phyloP scores from a whole-genome alignment of 306 rosid species.

The Arachis hypogaea region DNA sequence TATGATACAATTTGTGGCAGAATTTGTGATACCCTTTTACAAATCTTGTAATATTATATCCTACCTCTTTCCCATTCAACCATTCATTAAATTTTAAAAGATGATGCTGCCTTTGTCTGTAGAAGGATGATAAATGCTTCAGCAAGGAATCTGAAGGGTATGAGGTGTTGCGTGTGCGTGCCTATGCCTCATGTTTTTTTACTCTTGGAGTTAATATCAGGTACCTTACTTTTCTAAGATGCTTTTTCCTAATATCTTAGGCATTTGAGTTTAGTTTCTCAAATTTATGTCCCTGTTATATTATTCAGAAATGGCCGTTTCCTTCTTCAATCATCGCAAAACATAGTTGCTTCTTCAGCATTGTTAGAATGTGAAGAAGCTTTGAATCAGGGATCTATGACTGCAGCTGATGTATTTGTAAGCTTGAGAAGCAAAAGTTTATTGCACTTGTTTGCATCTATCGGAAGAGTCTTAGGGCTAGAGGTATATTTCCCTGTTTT shows the following conservation, averaged over 20 bases:
- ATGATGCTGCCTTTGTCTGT: conserved; percentile 41
- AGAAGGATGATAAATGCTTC: conserved; percentile 61
- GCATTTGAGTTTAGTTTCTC: conserved; percentile 33
- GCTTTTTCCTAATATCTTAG: conserved; percentile 12
- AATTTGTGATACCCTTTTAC: conserved; percentile 14
- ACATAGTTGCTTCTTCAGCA: conserved; percentile 61
- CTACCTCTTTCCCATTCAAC: conserved; percentile 33
- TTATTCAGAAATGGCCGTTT: conserved; percentile 87
- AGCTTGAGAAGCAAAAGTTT: conserved; percentile 91
- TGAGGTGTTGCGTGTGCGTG: conserved; percentile 85
- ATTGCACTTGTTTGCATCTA: conserved; percentile 90
- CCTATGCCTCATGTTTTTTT: conserved; percentile 84
- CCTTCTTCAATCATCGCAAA: conserved; percentile 83
- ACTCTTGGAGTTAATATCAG: conserved; percentile 90
- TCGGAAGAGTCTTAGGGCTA: conserved; percentile 88
- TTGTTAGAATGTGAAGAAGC: conserved; percentile 91
- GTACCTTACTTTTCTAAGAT: conserved; percentile 47
- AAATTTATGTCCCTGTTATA: conserved; percentile 12
- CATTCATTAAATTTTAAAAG: conserved; percentile 22
- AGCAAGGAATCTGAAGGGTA: conserved; percentile 69
- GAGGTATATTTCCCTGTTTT: conserved; percentile 60
- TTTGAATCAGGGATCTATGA: conserved; percentile 86
- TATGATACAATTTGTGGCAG: conserved; percentile 11
- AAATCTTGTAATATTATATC: conserved; percentile 3
- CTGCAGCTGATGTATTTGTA: conserved; percentile 83